A percentile compares a stretch with the other conserved stretches of the same genome.
Conservation (phyloP, 176 grass and related monocot genomes). For the Bromus sterilis region DNA sequence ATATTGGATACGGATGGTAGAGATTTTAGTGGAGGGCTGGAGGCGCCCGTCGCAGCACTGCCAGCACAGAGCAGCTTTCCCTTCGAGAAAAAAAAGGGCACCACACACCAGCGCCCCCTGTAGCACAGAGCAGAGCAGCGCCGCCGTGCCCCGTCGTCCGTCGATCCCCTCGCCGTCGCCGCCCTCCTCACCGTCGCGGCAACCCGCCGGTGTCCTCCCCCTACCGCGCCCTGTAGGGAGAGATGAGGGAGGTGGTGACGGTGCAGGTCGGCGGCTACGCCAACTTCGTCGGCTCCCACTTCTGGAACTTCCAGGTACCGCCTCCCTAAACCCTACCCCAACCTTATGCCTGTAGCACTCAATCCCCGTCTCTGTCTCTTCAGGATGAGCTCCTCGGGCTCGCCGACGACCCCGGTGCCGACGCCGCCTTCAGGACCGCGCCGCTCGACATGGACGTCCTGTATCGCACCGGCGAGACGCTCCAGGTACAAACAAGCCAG, state of each 20-base stretch:
- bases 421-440: conserved; percentile 45
- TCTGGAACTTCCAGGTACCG: conserved; percentile 53
- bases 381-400: conserved; percentile 96
- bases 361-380: not conserved
- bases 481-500: conserved; percentile 57
- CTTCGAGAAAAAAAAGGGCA: no score
- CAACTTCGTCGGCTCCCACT: conserved; percentile 47
- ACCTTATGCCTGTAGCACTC: not conserved
- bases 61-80: no score
- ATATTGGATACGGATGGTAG: no score
- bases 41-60: no score
- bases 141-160: no score
- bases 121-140: no score
- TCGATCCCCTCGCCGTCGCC: no score
- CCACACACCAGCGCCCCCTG: no score
- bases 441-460: conserved; percentile 70
- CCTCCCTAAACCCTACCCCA: not conserved
- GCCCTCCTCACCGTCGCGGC: no score
- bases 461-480: conserved; percentile 73
- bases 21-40: no score
- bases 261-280: conserved; percentile 47
- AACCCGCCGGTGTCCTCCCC: no score
- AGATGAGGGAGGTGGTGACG: conserved; percentile 49
- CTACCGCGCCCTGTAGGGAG: no score
- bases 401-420: conserved; percentile 46